Conservation (phyloP, 805 yeast genomes). For the Torulaspora indica region DNA sequence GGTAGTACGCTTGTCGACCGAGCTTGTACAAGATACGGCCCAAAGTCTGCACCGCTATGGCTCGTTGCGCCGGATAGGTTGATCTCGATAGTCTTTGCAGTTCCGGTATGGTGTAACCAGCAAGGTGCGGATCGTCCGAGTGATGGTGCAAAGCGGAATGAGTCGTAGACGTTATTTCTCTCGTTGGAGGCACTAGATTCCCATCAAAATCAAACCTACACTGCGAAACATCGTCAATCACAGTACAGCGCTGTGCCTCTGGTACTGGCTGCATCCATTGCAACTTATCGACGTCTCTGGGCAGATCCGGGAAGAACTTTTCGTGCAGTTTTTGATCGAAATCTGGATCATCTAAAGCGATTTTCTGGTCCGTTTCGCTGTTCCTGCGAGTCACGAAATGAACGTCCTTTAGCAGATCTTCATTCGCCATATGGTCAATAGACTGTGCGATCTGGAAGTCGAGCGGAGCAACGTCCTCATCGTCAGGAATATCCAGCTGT, state of each 20-base stretch:
- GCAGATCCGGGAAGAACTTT: conserved; percentile 85
- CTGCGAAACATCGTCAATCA: conserved; percentile 51
- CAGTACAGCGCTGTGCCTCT: conserved; percentile 34
- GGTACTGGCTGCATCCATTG: conserved; percentile 87
- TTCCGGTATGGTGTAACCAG: conserved; percentile 88
- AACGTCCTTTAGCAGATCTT: conserved; percentile 44
- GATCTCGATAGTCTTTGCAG: conserved; percentile 75
- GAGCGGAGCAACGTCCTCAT: conserved; percentile 50
- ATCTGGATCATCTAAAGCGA: conserved; percentile 71
- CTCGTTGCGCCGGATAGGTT: conserved; percentile 75
- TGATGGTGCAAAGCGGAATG: conserved; percentile 84
- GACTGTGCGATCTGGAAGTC: conserved; percentile 45
- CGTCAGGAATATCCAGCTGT: conserved; percentile 29
- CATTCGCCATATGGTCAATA: conserved; percentile 42
- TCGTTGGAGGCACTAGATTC: conserved; percentile 56
- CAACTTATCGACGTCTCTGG: conserved; percentile 71
- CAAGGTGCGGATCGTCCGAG: conserved; percentile 77
- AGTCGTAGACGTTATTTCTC: conserved; percentile 47
- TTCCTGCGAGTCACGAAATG: conserved; percentile 60
- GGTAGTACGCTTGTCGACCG: conserved; percentile 56
- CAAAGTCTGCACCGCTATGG: conserved; percentile 77
- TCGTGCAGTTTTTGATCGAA: conserved; percentile 75
- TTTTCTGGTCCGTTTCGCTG: conserved; percentile 27
- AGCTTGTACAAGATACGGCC: conserved; percentile 84
- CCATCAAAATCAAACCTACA: conserved; percentile 89